Evolutionary conservation across 257 asterid species (phyloP), one percentile per base, ranked within the genome.

Genomic region (Capsicum baccatum): DNA sequence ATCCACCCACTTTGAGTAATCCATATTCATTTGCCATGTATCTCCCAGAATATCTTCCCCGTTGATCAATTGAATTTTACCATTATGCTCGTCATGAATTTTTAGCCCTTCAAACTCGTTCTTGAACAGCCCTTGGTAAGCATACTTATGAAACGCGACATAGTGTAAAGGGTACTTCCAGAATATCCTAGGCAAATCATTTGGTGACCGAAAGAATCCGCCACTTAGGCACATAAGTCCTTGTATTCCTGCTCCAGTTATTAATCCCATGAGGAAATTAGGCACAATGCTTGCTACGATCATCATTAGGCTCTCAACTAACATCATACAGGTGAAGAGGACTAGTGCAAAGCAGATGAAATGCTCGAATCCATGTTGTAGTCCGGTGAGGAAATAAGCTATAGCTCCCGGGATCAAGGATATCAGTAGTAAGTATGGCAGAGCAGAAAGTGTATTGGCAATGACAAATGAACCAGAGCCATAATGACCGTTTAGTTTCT

Each of bases 221-320:
- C 94, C 93, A 44, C 93, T 89, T 74, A 92, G 42, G 85, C 88
- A 89, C 97, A 92, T 92, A n/a, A 91, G 48, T 44, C 1, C 93
- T 86, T 90, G 95, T 16, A 92, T 67, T 6, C 93, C 94, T 14
- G 92, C 92, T 3, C 92, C 93, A 59, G 85, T 88, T 1, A 91
- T 86, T 2, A 92, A 86, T 26, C 92, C 93, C 82, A 90, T 81
- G 42, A 92, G 92, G 89, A 92, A 92, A 86, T 92, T 92, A 8
- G 97, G 95, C 81, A 92, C 91, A 16, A 91, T 21, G 79, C 90
- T 80, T 1, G 94, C 95, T 6, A 93, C 95, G 4, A 90, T 88
- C 94, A 93, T 93, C 97, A 92, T 93, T 14, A 92, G 79, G 88
- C 93, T 91, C 89, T 93, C 97, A 17, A 93, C 94, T 47, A 91